Base-by-base conservation (phyloP, 2,329 filamentous ascomycete species). In the Nemania serpens region DNA sequence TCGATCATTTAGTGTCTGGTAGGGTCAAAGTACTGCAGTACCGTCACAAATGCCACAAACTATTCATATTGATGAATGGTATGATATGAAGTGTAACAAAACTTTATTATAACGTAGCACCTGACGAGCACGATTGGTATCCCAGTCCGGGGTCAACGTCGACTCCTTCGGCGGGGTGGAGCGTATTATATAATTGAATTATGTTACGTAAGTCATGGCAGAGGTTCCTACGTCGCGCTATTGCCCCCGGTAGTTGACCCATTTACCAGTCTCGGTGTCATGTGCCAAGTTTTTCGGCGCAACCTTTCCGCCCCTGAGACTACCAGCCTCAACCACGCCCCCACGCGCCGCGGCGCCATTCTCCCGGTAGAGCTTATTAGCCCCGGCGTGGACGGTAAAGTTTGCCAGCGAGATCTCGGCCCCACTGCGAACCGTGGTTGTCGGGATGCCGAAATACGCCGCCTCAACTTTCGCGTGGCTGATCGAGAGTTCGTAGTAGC, bases 401-500 rank as follows among this genome's bases (percentile, higher is more conserved):
- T 87, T 88, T 0, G 84, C 86, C 36, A 88, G 69, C 0, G 79
- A 77, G 53, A 88, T 83, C 71, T 88, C 86, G 66, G 82, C 79
- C 0, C 80, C 78, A 62, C 86, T 86, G 34, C 83, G 75, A 17
- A 74, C 78, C 17, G 17, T 33, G 18, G 85, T 77, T 1, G 79
- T 84, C 2, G 84, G 84, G 43, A 72, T 63, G 20, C 71, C 70
- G 62, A 86, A 89, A 73, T 79, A 89, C 17, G 77, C 76, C 0
- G 86, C 85, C 29, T 82, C 75, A 4, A 87, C 79, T 51, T 80
- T 76, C 10, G 84, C 76, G 49, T 82, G 77, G 33, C 70, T 75
- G 60, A 88, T 77, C 48, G 81, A 79, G 22, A 88, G 74, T 72
- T 88, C 86, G 68, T 83, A 88, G 74, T 89, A 89, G 2, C 86